Base-by-base conservation (phyloP, 495 filamentous ascomycete genomes). In the Neurospora hispaniola region DNA sequence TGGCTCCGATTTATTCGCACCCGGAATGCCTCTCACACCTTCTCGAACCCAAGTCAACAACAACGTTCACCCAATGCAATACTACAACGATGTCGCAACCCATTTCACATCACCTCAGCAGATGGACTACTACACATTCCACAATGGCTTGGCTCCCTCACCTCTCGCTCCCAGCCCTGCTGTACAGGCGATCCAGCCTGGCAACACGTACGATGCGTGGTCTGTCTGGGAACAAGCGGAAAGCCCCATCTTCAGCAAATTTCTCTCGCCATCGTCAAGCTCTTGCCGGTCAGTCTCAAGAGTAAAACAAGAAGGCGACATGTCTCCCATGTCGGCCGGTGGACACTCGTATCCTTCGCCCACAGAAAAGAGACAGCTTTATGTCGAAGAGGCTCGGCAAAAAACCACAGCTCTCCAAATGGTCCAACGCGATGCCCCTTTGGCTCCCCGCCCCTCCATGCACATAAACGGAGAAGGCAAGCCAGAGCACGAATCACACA, bases 391-490 rank as follows among this genome's bases (percentile, higher is more conserved):
- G 42, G 78, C 78, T 0, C 78, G 78, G 48, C 79, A 81, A 14
- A 82, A 78, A 74, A 77, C 79, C 3, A 75, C 77, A 2, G 82
- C 76, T 0, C 77, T 84, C 3, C 82, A 81, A 0, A 77, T 75
- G 66, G 76, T 71, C 0, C 81, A 84, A 31, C 76, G 72, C 40
- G 42, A 41, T 42, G 43, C 70, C 1, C 48, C 54, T 66, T 66
- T 66, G 27, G 54, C 54, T 31, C 54, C 54, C 14, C 54, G 54
- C 27, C 54, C 54, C 9, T 35, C 23, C 12, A 62, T 62, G 27
- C 3, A 66, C 54, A 66, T 66, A 27, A 7, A 7, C 0, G 14
- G 54, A 1, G 54, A 66, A 16, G 41, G 2, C 42, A 31, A 44
- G 18, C 8, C 12, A 12, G 42, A 62, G 9, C 14, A 38, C 10